phyloP scores from a whole-genome alignment of 371 early-diverging fungal genomes.

The Mucor ambiguus region DNA sequence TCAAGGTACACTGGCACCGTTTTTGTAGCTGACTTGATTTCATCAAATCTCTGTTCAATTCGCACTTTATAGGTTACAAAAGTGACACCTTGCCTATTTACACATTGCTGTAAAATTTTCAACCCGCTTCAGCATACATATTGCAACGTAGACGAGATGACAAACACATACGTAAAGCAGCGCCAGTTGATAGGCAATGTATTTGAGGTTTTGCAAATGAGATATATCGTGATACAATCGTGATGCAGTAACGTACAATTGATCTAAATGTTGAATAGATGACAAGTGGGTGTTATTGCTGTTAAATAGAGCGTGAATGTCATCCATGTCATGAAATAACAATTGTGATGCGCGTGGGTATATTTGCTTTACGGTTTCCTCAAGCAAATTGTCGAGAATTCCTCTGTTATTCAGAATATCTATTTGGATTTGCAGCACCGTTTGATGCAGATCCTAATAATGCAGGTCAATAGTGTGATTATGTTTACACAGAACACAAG shows the following conservation, averaged over 20 bases:
- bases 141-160: not conserved
- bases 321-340: not conserved
- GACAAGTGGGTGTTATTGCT: not conserved
- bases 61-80: constrained; percentile 42
- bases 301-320: not conserved
- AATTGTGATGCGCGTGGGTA: not conserved
- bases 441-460: constrained; percentile 3
- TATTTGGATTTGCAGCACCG: not conserved
- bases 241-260: constrained; percentile 49
- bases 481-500: not conserved
- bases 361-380: not conserved
- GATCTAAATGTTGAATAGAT: constrained; percentile 31
- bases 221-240: constrained; percentile 51
- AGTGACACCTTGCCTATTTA: constrained; percentile 45
- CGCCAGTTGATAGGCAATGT: constrained; percentile 61
- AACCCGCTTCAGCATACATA: not conserved
- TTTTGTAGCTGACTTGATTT: constrained; percentile 35
- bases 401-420: not conserved
- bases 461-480: not conserved
- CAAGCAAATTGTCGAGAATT: not conserved
- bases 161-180: constrained; percentile 49
- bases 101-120: constrained; percentile 42
- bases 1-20: not conserved
- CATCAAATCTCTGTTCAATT: constrained; percentile 51
- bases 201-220: constrained; percentile 49